Evolutionary conservation across 345 rosid genomes (phyloP).

Genomic region (Pistacia integerrima): DNA sequence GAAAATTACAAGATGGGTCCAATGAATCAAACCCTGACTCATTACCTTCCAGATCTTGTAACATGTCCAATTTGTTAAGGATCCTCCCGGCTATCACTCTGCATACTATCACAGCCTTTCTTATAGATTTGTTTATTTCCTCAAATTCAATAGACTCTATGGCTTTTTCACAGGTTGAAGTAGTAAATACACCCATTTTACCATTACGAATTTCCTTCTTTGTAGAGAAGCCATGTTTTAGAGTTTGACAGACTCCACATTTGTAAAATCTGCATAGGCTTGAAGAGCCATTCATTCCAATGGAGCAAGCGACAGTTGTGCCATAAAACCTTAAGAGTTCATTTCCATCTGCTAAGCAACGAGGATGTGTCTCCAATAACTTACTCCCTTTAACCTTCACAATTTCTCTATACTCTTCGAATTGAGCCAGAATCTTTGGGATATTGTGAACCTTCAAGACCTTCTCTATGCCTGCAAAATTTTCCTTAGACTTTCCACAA

Average conservation of each 20-base stretch:
- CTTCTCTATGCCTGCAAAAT: conserved; percentile 25
- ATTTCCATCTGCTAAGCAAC: conserved; percentile 79
- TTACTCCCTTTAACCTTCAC: conserved; percentile 61
- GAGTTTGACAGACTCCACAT: conserved; percentile 59
- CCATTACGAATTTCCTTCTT: conserved; percentile 27
- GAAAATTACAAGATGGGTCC: conserved; percentile 36
- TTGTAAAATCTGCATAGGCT: conserved; percentile 43
- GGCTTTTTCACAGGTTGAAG: conserved; percentile 55
- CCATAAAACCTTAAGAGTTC: conserved; percentile 70
- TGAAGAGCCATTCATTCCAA: conserved; percentile 41
- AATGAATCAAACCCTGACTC: conserved; percentile 62
- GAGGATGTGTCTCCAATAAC: conserved; percentile 53
- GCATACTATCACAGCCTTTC: conserved; percentile 58
- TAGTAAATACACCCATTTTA: conserved; percentile 46
- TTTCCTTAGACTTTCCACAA: conserved; percentile 40
- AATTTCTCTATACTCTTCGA: conserved; percentile 63
- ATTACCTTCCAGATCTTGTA: conserved; percentile 33
- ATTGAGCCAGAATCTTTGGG: conserved; percentile 48
- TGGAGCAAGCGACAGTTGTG: conserved; percentile 48
- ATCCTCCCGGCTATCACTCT: conserved; percentile 78
- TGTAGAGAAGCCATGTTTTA: conserved; percentile 51
- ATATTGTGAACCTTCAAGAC: conserved; percentile 61
- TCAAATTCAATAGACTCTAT: conserved; percentile 34
- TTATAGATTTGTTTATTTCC: conserved; percentile 5
- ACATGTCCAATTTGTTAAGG: conserved; percentile 44